A percentile compares a stretch with the other conserved stretches of the same genome.
phyloP scores from a whole-genome alignment of 371 early-diverging fungal genomes.

The Rhizopus delemar region DNA sequence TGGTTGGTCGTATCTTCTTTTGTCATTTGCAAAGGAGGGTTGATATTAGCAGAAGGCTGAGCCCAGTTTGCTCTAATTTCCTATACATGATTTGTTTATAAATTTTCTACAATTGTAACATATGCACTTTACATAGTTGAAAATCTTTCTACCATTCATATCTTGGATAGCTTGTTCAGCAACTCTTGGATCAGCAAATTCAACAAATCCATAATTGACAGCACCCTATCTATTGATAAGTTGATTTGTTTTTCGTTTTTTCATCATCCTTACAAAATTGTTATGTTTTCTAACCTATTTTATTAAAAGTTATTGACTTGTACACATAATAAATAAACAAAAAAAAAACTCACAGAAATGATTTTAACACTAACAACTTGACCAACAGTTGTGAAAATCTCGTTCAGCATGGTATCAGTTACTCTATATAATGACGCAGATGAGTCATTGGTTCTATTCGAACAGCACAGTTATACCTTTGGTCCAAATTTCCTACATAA shows the following conservation, averaged over 20 bases:
- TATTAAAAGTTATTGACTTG: no score
- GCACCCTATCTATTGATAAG: conserved; percentile 27
- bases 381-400: conserved; percentile 75
- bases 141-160: conserved; percentile 76
- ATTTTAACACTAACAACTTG: conserved; percentile 76
- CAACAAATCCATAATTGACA: conserved; percentile 90
- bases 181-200: conserved; percentile 70
- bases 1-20: conserved; percentile 70
- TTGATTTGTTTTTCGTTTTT: not conserved
- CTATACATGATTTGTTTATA: conserved; percentile 14
- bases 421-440: conserved; percentile 34
- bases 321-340: not conserved
- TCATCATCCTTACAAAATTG: conserved; percentile 14
- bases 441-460: not conserved
- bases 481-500: conserved; percentile 90
- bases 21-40: not conserved
- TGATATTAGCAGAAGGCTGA: conserved; percentile 19
- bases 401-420: conserved; percentile 73
- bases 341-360: conserved; percentile 60
- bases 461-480: conserved; percentile 40
- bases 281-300: conserved; percentile 26
- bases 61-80: conserved; percentile 59
- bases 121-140: conserved; percentile 47
- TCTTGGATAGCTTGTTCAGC: conserved; percentile 78
- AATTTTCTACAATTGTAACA: not conserved